These are phyloP conservation scores for Solanum chiquidenum DNA, from an alignment of 257 asterid species.

Conservation along the genomic window DNA sequence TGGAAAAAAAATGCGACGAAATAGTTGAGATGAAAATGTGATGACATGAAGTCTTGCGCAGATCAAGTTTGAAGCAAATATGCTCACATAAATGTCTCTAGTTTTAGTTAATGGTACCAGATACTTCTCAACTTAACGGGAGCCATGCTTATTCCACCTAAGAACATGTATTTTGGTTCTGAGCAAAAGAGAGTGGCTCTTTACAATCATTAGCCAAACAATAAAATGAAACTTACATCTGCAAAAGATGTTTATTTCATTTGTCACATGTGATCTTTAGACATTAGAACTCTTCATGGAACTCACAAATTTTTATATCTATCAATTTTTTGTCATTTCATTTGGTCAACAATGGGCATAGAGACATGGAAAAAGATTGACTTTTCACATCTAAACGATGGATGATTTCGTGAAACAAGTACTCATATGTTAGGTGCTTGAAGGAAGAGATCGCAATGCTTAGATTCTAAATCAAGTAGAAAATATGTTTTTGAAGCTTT, in stretches of 20 bases:
- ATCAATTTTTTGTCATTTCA: neutral
- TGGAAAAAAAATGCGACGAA: neutral
- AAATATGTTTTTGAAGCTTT: neutral
- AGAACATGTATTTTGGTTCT: neutral
- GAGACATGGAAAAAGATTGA: neutral
- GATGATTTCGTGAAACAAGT: neutral
- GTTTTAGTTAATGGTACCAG: neutral
- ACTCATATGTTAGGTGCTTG: neutral
- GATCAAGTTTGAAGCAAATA: neutral
- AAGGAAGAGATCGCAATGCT: neutral
- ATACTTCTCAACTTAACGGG: neutral
- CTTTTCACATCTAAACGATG: neutral
- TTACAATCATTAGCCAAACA: neutral
- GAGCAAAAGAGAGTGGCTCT: neutral
- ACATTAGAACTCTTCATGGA: neutral
- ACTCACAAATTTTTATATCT: neutral
- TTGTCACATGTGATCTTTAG: neutral
- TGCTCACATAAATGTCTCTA: neutral
- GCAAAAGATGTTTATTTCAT: neutral
- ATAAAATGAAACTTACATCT: neutral
- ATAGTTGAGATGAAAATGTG: neutral
- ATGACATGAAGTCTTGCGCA: neutral
- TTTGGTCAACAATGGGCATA: neutral
- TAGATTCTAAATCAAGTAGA: neutral
- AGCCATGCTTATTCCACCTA: neutral